Percentiles rank a stretch among this genome's conserved stretches.
Conservation (phyloP, 768 basidiomycete genomes). For the Podaxis rugospora region DNA sequence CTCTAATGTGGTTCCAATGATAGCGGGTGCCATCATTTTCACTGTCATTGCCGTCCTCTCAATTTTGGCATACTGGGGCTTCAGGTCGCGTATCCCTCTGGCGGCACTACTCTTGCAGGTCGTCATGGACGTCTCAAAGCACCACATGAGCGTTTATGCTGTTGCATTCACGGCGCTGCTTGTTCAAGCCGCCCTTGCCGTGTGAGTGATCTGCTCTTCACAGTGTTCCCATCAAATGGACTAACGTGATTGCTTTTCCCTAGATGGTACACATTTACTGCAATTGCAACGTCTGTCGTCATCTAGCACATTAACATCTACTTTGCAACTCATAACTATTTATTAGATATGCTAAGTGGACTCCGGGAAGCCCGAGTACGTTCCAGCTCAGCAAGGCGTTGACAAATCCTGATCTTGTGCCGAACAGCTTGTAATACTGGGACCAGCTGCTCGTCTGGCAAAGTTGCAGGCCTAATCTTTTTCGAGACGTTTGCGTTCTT, state of each 20-base stretch:
- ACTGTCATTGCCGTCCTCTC: constrained; percentile 76
- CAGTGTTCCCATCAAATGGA: not conserved
- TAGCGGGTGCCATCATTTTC: constrained; percentile 82
- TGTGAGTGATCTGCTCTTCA: constrained; percentile 36
- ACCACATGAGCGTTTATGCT: constrained; percentile 76
- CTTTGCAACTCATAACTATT: not conserved
- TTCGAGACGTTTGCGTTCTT: constrained; percentile 80
- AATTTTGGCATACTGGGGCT: constrained; percentile 70
- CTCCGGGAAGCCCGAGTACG: constrained; percentile 70
- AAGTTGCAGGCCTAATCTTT: constrained; percentile 75
- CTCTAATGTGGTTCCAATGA: not conserved
- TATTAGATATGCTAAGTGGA: constrained; percentile 59
- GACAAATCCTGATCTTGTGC: constrained; percentile 2
- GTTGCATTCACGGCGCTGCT: constrained; percentile 71
- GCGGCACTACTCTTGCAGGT: constrained; percentile 77
- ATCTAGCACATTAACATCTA: not conserved
- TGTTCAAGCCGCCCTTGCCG: constrained; percentile 63
- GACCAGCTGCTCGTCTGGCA: constrained; percentile 59
- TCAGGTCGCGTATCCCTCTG: constrained; percentile 69
- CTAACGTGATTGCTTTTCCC: constrained; percentile 2
- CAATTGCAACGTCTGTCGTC: constrained; percentile 57
- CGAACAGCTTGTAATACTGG: constrained; percentile 38
- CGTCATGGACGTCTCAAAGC: constrained; percentile 81
- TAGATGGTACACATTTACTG: constrained; percentile 77
- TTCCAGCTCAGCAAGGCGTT: constrained; percentile 5